Conservation (phyloP, 306 rosid species). For the Vigna radiata region DNA sequence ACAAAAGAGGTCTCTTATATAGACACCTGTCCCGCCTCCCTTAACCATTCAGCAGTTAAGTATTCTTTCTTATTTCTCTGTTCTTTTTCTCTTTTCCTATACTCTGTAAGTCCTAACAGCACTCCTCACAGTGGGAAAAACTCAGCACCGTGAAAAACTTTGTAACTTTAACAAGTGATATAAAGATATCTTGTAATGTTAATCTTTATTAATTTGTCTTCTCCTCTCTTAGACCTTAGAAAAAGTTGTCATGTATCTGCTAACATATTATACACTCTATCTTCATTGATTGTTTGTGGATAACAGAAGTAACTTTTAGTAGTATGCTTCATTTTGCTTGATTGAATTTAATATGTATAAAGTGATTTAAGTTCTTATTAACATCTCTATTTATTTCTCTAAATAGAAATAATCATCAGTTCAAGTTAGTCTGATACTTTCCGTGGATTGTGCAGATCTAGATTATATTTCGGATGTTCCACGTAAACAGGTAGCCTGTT, state of each 20-base stretch:
- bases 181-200: not conserved
- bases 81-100: too few species aligned
- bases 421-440: constrained; percentile 38
- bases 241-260: not conserved
- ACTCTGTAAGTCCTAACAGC: too few species aligned
- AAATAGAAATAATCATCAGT: constrained; percentile 7
- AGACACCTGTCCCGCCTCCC: too few species aligned
- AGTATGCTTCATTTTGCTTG: constrained; percentile 10
- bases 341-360: not conserved
- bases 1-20: too few species aligned
- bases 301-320: not conserved
- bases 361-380: not conserved
- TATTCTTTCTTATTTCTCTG: too few species aligned
- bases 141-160: not conserved
- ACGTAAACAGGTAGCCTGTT: constrained; percentile 59
- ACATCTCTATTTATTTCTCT: constrained; percentile 6
- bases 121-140: not conserved
- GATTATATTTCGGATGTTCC: constrained; percentile 54
- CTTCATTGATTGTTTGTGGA: not conserved
- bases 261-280: not conserved
- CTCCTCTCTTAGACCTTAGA: not conserved
- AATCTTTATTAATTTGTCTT: not conserved
- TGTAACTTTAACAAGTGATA: not conserved
- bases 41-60: too few species aligned
- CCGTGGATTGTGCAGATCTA: constrained; percentile 67